Evolutionary conservation across 768 basidiomycete genomes (phyloP), one percentile per base, ranked within the genome.

Genomic region (Tephrocybe sp.): DNA sequence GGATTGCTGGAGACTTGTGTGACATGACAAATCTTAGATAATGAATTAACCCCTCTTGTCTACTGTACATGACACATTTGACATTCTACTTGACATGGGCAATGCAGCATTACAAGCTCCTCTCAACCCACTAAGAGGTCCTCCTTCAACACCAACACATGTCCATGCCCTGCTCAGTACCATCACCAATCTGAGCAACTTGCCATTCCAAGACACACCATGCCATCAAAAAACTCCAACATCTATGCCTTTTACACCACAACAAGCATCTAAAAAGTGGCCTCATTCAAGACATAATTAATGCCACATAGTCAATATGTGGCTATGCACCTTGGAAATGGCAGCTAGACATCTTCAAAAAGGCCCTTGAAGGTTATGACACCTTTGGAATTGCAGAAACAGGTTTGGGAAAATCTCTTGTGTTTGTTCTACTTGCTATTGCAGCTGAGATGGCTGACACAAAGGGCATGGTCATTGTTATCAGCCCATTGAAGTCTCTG

Each of bases 361-460:
- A 51, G 37, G 43, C 43, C 4, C 25, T 34, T 0, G 42, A 51
- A 39, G 44, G 44, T 3, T 35, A 31, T 8, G 47, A 58, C 31
- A 40, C 34, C 19, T 44, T 59, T 13, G 48, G 46, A 18, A 43
- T 47, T 5, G 52, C 49, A 1, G 55, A 49, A 15, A 59, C 49
- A 4, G 57, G 55, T 19, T n/a, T n/a, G n/a, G 49, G 55, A 9
- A 59, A 56, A 34, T 53, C 58, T 22, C 24, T 44, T 16, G 43
- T 51, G n/a, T 51, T 51, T 39, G 41, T 44, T 1, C 18, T 51
- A 18, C 19, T 36, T 12, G 47, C 47, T 19, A 45, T 56, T 8
- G 51, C 51, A 13, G 51, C 55, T 16, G 51, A 46, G 37, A 18
- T 56, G 16, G 46, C 47, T 9, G 44, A 19, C 1, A 26, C 15